Base-by-base conservation (phyloP, 371 early-diverging fungal genomes). In the Lichtheimia ramosa region DNA sequence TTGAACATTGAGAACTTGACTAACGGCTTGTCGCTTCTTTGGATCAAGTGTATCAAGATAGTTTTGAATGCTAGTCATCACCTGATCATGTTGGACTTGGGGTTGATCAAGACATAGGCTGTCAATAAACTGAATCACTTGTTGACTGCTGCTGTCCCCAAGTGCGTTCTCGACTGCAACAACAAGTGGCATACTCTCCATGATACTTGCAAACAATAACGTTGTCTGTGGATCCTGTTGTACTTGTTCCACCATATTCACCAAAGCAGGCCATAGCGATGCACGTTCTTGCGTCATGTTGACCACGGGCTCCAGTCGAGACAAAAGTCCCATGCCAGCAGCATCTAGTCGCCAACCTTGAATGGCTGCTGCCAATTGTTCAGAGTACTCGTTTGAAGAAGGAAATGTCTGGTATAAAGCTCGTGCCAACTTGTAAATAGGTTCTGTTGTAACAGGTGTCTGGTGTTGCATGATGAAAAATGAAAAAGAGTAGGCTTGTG, bases 131-230 rank as follows among this genome's bases (percentile, higher is more conserved):
- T 10, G 40, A 49, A 41, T 43, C 18, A 55, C 23, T 48, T 53
- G 20, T 8, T 34, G 10, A n/a, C 24, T 15, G 5, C 55, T 56
- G 40, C 24, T 23, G 3, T 40, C n/a, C 15, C n/a, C n/a, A n/a
- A 61, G 43, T 10, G 41, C 25, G 2, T 18, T 21, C 13, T 54
- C 56, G 24, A 61, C 62, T n/a, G 25, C 49, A 41, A 28, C 40
- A 48, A 61, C 40, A 43, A 55, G 28, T 2, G 39, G 16, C 48
- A 55, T 55, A 28, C 62, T 61, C n/a, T 61, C 62, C n/a, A 42
- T 40, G 13, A 61, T 48, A 15, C 62, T 54, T 3, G 41, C 14
- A 14, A 61, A 24, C 16, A 61, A 34, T 8, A 49, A 27, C 16
- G 25, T 55, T 10, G 54, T 55, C 18, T 54, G 42, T 2, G 62